These are phyloP conservation scores for Balansia obtecta DNA, from an alignment of 2,329 filamentous ascomycete genomes.

Conservation along the genomic window DNA sequence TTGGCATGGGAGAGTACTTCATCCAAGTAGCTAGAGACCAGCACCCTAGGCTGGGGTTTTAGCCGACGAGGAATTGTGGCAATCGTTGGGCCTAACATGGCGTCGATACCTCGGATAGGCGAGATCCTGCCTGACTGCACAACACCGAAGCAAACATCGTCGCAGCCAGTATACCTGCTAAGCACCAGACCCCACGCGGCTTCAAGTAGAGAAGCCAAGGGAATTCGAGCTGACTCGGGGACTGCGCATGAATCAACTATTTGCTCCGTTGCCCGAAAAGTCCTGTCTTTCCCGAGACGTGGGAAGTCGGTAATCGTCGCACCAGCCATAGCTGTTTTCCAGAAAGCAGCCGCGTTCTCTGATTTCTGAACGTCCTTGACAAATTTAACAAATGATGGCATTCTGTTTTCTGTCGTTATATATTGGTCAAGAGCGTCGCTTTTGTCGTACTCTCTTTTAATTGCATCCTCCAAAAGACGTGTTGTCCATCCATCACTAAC, in stretches of 20 bases:
- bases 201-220: conserved; percentile 10
- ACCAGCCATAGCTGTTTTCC: not conserved
- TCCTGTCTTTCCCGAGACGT: not conserved
- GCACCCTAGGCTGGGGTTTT: conserved; percentile 4
- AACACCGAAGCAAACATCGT: conserved; percentile 15
- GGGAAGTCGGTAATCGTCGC: not conserved
- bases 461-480: not conserved
- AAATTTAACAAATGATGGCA: not conserved
- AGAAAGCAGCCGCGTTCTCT: not conserved
- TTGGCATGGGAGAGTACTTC: conserved; percentile 4
- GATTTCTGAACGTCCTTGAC: not conserved
- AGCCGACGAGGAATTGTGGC: conserved; percentile 18
- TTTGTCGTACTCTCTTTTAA: not conserved
- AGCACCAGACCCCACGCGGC: conserved; percentile 16
- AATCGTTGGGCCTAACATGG: conserved; percentile 18
- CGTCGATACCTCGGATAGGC: conserved; percentile 14
- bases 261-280: not conserved
- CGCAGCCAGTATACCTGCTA: conserved; percentile 9
- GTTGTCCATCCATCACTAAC: not conserved
- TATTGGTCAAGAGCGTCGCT: not conserved
- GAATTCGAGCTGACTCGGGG: not conserved
- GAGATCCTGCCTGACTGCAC: conserved; percentile 18
- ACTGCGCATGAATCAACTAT: not conserved
- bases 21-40: conserved; percentile 10
- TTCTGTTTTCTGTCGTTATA: not conserved